Conservation (phyloP, 2,329 filamentous ascomycete genomes). For the Phyllosticta capitalensis region DNA sequence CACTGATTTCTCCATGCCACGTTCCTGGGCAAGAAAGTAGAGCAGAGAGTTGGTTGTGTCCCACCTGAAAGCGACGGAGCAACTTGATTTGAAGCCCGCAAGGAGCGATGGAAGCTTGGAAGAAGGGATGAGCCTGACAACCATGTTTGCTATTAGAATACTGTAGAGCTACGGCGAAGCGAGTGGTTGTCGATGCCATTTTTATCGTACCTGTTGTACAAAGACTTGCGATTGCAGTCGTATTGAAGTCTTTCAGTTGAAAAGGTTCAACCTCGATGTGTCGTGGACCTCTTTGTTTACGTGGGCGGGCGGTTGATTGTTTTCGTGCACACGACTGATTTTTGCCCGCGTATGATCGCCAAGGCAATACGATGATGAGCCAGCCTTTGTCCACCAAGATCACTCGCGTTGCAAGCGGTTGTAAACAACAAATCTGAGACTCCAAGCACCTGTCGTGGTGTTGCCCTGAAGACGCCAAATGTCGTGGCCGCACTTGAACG, state of each 20-base stretch:
- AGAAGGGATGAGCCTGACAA: background rate
- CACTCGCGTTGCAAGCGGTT: background rate
- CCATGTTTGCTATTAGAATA: background rate
- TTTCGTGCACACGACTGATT: background rate
- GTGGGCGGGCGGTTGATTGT: background rate
- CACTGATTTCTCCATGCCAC: background rate
- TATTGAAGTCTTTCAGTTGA: background rate
- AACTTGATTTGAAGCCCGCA: background rate
- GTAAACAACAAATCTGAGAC: background rate
- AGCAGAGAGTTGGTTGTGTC: background rate
- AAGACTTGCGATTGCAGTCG: background rate
- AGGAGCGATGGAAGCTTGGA: background rate
- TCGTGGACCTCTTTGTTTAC: background rate
- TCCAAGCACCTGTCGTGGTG: background rate
- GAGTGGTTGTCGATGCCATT: background rate
- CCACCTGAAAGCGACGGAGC: background rate
- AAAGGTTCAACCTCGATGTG: background rate
- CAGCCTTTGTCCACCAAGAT: background rate
- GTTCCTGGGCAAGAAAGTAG: background rate
- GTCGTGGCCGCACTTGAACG: background rate
- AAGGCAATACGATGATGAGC: background rate
- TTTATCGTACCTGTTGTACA: background rate
- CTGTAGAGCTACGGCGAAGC: background rate
- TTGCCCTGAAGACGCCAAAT: background rate
- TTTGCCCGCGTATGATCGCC: background rate